A percentile compares a stretch with the other conserved stretches of the same genome.
Conservation (phyloP, 768 basidiomycete genomes). For the Piloderma croceum region DNA sequence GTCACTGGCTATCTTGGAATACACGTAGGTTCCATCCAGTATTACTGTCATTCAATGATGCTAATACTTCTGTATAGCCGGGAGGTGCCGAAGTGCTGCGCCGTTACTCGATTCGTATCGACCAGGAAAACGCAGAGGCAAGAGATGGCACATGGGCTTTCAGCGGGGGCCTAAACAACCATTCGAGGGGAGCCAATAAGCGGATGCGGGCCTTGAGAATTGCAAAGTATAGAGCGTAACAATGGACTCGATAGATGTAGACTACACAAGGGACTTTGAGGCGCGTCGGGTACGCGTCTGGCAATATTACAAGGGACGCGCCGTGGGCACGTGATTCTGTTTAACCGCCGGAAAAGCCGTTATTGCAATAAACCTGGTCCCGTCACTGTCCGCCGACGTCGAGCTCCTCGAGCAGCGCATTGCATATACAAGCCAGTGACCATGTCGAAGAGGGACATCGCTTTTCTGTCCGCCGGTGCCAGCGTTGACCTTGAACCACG, state of each 20-base stretch:
- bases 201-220: conserved; percentile 45
- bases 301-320: too few species aligned
- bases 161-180: conserved; percentile 67
- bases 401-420: conserved; percentile 37
- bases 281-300: too few species aligned
- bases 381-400: too few species aligned
- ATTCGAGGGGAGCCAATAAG: conserved; percentile 51
- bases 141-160: conserved; percentile 58
- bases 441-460: conserved; percentile 35
- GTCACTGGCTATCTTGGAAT: conserved; percentile 55
- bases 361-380: too few species aligned
- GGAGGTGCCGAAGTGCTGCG: conserved; percentile 54
- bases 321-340: too few species aligned
- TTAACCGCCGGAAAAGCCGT: too few species aligned
- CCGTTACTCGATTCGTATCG: conserved; percentile 37
- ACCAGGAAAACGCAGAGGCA: conserved; percentile 12
- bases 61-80: conserved; percentile 38
- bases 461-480: conserved; percentile 31
- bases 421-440: conserved; percentile 31
- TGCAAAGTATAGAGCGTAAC: conserved; percentile 27
- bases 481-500: conserved; percentile 42
- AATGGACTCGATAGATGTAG: background rate
- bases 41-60: background rate
- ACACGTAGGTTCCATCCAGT: conserved; percentile 48
- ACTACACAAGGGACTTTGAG: too few species aligned